Conservation (phyloP, 2,329 filamentous ascomycete genomes). For the Fusarium devonianum region DNA sequence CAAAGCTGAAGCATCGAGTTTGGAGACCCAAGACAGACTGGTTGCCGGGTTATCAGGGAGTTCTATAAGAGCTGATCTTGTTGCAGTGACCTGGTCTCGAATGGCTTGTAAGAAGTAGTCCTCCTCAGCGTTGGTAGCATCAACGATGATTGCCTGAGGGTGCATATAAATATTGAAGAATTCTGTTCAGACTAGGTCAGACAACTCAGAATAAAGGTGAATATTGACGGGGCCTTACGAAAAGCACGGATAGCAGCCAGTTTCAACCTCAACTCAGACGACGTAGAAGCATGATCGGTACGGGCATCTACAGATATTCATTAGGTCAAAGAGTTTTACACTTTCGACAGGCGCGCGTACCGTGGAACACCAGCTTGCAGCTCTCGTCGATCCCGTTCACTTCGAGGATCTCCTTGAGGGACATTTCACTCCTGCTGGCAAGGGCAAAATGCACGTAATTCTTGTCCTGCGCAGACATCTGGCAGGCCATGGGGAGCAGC, state of each 20-base stretch:
- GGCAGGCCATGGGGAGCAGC: slow-evolving; percentile 82
- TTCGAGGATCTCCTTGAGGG: slow-evolving; percentile 71
- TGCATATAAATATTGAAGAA: slow-evolving; percentile 78
- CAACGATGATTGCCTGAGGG: slow-evolving; percentile 78
- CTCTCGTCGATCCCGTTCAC: slow-evolving; percentile 79
- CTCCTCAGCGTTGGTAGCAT: slow-evolving; percentile 73
- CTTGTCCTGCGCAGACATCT: slow-evolving; percentile 74
- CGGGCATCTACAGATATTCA: slow-evolving; percentile 69
- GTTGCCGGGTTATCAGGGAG: slow-evolving; percentile 70
- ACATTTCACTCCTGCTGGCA: slow-evolving; percentile 75
- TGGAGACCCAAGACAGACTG: slow-evolving; percentile 77
- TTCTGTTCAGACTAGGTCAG: slow-evolving; percentile 46
- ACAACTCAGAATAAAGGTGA: neutral
- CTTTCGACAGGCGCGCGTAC: slow-evolving; percentile 48
- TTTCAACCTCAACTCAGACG: slow-evolving; percentile 74
- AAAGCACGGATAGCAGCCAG: slow-evolving; percentile 70
- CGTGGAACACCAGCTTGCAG: slow-evolving; percentile 71
- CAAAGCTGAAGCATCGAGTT: slow-evolving; percentile 76
- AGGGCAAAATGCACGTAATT: slow-evolving; percentile 85
- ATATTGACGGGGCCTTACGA: slow-evolving; percentile 49
- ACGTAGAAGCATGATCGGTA: slow-evolving; percentile 74
- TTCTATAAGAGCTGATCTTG: slow-evolving; percentile 73
- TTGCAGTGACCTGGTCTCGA: slow-evolving; percentile 58
- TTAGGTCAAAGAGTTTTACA: slow-evolving; percentile 20
- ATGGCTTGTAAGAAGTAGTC: slow-evolving; percentile 69